A percentile compares a stretch with the other conserved stretches of the same genome.
phyloP scores from a whole-genome alignment of 352 stramenopile genomes.

The Globisporangium uncinulatum region DNA sequence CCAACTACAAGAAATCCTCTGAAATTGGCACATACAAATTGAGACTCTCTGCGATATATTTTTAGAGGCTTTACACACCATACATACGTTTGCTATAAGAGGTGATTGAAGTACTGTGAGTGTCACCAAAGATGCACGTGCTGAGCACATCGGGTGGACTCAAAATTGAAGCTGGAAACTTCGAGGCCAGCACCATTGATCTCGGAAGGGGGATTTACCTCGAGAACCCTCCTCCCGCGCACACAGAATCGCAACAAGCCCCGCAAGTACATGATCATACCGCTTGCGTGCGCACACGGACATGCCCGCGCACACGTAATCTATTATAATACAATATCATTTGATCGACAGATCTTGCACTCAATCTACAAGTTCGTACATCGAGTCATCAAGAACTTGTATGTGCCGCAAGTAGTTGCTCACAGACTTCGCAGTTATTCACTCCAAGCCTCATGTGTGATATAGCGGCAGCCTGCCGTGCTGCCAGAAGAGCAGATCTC shows the following conservation, averaged over 20 bases:
- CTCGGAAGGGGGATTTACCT: conserved; percentile 8
- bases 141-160: neutral
- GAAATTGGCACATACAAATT: conserved; percentile 4
- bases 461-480: too few species aligned
- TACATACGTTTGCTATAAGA: neutral
- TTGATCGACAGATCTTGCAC: neutral
- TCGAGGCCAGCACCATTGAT: neutral
- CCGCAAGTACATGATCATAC: neutral
- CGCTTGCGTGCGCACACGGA: neutral
- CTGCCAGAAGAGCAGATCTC: too few species aligned
- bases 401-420: conserved; percentile 2
- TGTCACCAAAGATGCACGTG: too few species aligned
- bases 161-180: neutral
- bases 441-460: neutral
- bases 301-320: neutral
- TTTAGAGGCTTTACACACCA: neutral
- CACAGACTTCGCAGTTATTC: neutral
- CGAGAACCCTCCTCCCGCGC: conserved; percentile 4
- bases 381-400: neutral
- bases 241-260: conserved; percentile 4
- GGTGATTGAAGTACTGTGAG: neutral
- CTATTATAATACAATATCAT: neutral
- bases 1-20: conserved; percentile 1
- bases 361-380: neutral
- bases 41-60: too few species aligned